phyloP scores from a whole-genome alignment of 2,329 filamentous ascomycete genomes.

The Botrytis cinerea region DNA sequence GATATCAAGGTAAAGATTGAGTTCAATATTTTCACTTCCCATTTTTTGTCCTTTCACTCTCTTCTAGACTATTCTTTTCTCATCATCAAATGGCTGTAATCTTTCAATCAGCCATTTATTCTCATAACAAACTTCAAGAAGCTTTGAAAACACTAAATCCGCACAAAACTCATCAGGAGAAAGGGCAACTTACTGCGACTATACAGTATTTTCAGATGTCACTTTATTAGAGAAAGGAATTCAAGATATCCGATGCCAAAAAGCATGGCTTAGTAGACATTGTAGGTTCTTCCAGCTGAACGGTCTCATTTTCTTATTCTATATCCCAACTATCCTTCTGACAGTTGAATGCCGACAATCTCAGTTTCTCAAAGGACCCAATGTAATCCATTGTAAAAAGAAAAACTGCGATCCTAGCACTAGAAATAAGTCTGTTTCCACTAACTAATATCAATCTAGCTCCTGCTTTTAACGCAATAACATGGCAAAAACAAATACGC shows the following conservation, averaged over 20 bases:
- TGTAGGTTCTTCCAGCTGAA: not conserved
- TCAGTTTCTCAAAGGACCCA: not conserved
- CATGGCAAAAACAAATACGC: not conserved
- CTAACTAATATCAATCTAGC: not conserved
- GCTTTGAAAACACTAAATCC: not conserved
- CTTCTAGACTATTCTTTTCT: accelerated
- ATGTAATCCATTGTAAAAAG: not conserved
- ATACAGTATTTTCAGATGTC: not conserved
- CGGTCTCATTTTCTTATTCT: not conserved
- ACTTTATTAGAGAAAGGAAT: not conserved
- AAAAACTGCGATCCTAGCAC: not conserved
- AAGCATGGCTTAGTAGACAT: not conserved
- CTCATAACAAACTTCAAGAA: too few species aligned
- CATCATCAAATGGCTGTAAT: not conserved
- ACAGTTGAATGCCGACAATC: not conserved
- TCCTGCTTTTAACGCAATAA: not conserved
- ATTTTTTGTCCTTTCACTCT: not conserved
- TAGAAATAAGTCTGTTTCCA: not conserved
- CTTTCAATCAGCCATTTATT: not conserved
- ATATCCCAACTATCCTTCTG: not conserved
- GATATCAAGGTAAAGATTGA: too few species aligned
- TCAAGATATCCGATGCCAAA: not conserved
- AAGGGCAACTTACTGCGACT: not conserved
- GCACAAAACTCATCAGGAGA: not conserved
- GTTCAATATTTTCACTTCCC: too few species aligned